A percentile compares a stretch with the other conserved stretches of the same genome.
phyloP scores from a whole-genome alignment of 2,329 filamentous ascomycete genomes.

The Sporothrix variecibatus region DNA sequence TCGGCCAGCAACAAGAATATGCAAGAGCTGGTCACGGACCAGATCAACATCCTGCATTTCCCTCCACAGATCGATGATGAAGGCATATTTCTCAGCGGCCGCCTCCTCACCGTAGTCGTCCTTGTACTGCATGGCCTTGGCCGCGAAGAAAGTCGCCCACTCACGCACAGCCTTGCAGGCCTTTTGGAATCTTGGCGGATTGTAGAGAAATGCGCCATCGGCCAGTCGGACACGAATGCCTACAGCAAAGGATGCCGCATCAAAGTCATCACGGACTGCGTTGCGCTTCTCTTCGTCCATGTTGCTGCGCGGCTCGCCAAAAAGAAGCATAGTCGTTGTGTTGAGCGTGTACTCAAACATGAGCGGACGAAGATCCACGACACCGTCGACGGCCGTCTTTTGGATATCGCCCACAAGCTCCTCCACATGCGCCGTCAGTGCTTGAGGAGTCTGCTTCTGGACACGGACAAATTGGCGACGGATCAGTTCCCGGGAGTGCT shows the following conservation, averaged over 20 bases:
- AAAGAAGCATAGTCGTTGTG: not conserved
- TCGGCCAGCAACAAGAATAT: not conserved
- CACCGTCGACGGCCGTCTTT: not conserved
- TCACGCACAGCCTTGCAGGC: not conserved
- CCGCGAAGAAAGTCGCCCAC: not conserved
- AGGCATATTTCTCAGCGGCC: not conserved
- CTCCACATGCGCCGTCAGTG: not conserved
- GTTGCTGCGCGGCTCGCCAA: not conserved
- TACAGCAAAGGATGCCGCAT: not conserved
- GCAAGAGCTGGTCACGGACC: not conserved
- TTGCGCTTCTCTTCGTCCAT: not conserved
- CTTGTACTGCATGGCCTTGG: not conserved
- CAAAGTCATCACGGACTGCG: not conserved
- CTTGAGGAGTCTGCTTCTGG: not conserved
- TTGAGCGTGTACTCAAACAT: not conserved
- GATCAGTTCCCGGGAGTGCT: not conserved
- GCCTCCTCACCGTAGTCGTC: not conserved
- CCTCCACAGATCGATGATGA: not conserved
- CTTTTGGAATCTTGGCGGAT: not conserved
- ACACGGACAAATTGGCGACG: not conserved
- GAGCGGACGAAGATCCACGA: not conserved
- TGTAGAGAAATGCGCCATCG: not conserved
- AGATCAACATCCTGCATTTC: not conserved
- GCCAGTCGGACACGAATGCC: not conserved
- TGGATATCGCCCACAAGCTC: not conserved